Base-by-base conservation (phyloP, 2,329 filamentous ascomycete species). In the Pseudogymnoascus sp. region DNA sequence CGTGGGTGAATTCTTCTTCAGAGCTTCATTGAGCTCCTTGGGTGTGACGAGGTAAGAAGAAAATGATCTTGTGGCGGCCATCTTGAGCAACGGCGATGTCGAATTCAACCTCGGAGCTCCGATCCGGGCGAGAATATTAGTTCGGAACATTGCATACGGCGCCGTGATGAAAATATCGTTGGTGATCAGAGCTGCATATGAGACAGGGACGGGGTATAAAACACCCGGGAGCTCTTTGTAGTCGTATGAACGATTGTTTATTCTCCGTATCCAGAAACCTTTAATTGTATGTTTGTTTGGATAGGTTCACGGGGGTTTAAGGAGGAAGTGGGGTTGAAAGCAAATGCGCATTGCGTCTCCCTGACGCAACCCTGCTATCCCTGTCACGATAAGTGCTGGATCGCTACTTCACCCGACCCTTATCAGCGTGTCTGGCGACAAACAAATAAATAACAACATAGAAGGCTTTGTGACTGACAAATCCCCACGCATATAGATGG, bases 21-120 rank as follows among this genome's bases (percentile, higher is more conserved):
- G 80, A 58, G 91, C 92, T 65, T 88, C 82, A 70, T 86, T 75
- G 61, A 97, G 85, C 74, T 96, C 87, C 63, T 84, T 82, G 0
- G 94, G 92, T 1, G 89, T 86, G 69, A 99, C 87, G 63, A 97
- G 80, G 73, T 95, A 97, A 59, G 87, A 89, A 62, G 85, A 86
- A 70, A 96, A 85, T 18, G 76, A 77, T 59, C 81, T 79, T 60
- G 73, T 75, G 63, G 75, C 68, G 45, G 72, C 68, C 69, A 75
- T 74, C 60, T 65, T 70, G 67, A 63, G 58, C 59, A 64, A 59
- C 9, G 26, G 18, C 35, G 59, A 52, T 28, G 45, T 52, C n/a
- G 45, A 52, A 30, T 59, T 60, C 39, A 30, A 60, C 33, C 28
- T 45, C 9, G 61, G 48, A 56, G 57, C 35, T 52, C 41, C 37